Conservation (phyloP, 2,329 filamentous ascomycete species). For the Chrysosporium keratinophilum region DNA sequence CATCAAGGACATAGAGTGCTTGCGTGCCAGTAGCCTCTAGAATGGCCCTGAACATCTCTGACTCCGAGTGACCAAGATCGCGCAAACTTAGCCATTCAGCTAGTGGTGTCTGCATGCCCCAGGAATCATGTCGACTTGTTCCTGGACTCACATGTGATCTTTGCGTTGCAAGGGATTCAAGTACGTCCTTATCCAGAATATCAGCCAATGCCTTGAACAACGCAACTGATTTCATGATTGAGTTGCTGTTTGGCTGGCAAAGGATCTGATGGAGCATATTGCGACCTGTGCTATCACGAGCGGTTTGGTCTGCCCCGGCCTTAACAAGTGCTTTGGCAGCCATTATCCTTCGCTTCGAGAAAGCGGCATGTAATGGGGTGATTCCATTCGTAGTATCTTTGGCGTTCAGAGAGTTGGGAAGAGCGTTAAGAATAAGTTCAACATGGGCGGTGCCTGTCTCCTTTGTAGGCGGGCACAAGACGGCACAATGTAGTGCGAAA, state of each 20-base stretch:
- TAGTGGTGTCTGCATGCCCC: constrained; percentile 12
- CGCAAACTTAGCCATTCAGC: constrained; percentile 1
- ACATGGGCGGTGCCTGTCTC: neutral
- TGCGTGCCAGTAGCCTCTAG: constrained; percentile 42
- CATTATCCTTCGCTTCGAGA: constrained; percentile 33
- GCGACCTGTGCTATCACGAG: constrained; percentile 49
- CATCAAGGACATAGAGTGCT: constrained; percentile 38
- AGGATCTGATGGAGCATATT: constrained; percentile 59
- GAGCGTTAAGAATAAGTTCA: constrained; percentile 48
- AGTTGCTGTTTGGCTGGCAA: constrained; percentile 20
- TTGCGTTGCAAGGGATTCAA: constrained; percentile 11
- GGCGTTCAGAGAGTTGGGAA: constrained; percentile 53
- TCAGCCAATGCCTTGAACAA: neutral
- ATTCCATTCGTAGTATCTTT: constrained; percentile 33
- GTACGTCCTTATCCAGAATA: constrained; percentile 11
- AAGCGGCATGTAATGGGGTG: constrained; percentile 62
- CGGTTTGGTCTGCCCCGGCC: constrained; percentile 59
- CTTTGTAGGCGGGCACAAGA: constrained; percentile 38
- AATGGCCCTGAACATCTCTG: constrained; percentile 5
- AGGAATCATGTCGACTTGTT: neutral
- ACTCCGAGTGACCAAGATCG: constrained; percentile 28
- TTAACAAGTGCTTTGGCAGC: constrained; percentile 50
- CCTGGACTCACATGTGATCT: constrained; percentile 2
- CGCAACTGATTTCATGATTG: neutral
- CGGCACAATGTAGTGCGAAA: constrained; percentile 56